Base-by-base conservation (phyloP, 169 alveolate species). In the Cryptosporidium meleagridis region DNA sequence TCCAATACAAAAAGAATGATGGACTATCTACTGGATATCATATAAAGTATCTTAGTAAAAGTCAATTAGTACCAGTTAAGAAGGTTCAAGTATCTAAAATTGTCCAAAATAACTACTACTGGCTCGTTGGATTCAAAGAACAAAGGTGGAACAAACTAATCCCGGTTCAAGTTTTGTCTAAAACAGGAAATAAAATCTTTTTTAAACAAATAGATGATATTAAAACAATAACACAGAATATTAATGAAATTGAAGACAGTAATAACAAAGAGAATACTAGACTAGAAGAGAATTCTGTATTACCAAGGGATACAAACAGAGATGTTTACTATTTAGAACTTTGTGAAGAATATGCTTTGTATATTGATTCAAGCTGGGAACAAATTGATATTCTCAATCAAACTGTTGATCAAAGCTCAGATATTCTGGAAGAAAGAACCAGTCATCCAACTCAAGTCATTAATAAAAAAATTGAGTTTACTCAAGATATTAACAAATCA, bases 301-400 rank as follows among this genome's bases (percentile, higher is more conserved):
- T 55, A n/a, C 67, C 67, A 0, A 41, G 48, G 1, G 48, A 41
- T 12, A 41, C 12, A 41, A 41, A 21, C 10, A 65, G 51, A 0
- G 51, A 31, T 33, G 26, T 33, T 6, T 70, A 65, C 33, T 70
- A 70, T 70, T 58, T 70, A 70, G 31, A 35, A 51, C 41, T 70
- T 31, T 8, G 84, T 29, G 84, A 10, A 70, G 26, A 16, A n/a
- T 70, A 51, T 23, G 31, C 29, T 31, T 9, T 31, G 35, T 31
- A 69, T 26, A 29, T 26, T 1, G 45, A 29, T 67, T 37, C 75
- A 9, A 45, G 14, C 75, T 33, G 48, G 48, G 48, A 41, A 1
- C 48, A 41, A 41, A 41, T 41, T 55, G 67, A 55, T 55, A 55
- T 55, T 4, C 2, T 7, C 48, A 41, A 41, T 41, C 8, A 41